phyloP scores from a whole-genome alignment of 441 rosid genomes.

The Syzygium syzygioides region DNA sequence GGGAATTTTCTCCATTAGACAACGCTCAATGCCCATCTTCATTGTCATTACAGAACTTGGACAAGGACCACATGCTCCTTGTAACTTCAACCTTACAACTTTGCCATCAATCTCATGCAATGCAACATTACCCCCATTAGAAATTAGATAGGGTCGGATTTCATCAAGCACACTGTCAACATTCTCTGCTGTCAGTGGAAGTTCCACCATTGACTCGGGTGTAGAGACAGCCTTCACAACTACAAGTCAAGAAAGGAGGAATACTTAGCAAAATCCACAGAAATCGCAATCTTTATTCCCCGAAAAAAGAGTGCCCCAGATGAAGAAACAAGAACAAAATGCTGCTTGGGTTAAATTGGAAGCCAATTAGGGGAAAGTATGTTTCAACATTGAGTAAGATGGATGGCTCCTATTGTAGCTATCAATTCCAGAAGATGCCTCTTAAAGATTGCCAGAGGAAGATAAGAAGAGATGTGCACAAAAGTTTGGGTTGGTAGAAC shows the following conservation, averaged over 20 bases:
- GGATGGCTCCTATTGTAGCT: neutral
- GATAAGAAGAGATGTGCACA: neutral
- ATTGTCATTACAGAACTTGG: constrained; percentile 79
- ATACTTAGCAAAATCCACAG: neutral
- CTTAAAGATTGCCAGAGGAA: neutral
- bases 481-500: neutral
- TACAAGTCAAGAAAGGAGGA: constrained; percentile 14
- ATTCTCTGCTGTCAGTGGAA: constrained; percentile 71
- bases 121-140: constrained; percentile 95
- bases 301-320: neutral
- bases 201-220: constrained; percentile 57
- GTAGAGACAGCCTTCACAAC: constrained; percentile 76
- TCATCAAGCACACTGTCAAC: constrained; percentile 79
- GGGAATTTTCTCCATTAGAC: constrained; percentile 88
- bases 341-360: neutral
- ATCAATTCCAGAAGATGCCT: neutral
- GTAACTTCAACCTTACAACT: constrained; percentile 74
- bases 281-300: neutral
- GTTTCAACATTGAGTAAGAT: neutral
- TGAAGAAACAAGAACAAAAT: neutral
- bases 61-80: constrained; percentile 98
- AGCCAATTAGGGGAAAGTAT: neutral
- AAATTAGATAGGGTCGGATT: constrained; percentile 78
- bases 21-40: constrained; percentile 97
- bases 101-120: constrained; percentile 94